A percentile compares a stretch with the other conserved stretches of the same genome.
These are phyloP conservation scores for Rhynchosporium secalis DNA, from an alignment of 2,329 filamentous ascomycete species.

Conservation along the genomic window DNA sequence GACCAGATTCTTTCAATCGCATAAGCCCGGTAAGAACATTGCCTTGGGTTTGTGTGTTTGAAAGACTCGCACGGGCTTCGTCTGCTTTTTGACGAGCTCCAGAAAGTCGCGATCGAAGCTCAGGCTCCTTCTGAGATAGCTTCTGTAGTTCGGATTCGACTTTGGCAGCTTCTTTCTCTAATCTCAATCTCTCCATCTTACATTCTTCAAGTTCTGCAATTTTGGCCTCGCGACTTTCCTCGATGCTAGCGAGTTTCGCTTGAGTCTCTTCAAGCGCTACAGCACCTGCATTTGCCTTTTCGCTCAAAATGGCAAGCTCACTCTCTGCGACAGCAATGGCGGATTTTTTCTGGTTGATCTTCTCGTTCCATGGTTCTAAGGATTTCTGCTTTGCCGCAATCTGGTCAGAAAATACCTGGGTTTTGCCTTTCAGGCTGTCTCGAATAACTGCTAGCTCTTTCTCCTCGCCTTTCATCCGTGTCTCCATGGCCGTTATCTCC, in stretches of 20 bases:
- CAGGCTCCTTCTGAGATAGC: conserved; percentile 74
- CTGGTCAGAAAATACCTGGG: conserved; percentile 88
- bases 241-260: conserved; percentile 71
- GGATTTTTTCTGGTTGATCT: conserved; percentile 94
- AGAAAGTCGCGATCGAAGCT: conserved; percentile 80
- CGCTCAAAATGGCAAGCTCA: conserved; percentile 86
- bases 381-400: conserved; percentile 92
- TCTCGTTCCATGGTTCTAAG: conserved; percentile 93
- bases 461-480: conserved; percentile 75
- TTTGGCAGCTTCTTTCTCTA: conserved; percentile 74
- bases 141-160: conserved; percentile 72
- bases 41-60: conserved; percentile 87
- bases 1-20: conserved; percentile 91
- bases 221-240: conserved; percentile 71
- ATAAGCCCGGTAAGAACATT: conserved; percentile 90
- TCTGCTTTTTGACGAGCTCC: conserved; percentile 92
- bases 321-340: conserved; percentile 92
- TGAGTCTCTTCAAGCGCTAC: conserved; percentile 82
- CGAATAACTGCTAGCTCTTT: conserved; percentile 79
- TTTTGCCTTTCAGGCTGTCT: conserved; percentile 90
- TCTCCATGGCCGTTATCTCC: conserved; percentile 77
- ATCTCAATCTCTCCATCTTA: conserved; percentile 67
- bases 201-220: conserved; percentile 72
- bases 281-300: conserved; percentile 84
- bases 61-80: conserved; percentile 86